Evolutionary conservation across 2,329 filamentous ascomycete genomes (phyloP).

Genomic region (Penicillium frequentans): DNA sequence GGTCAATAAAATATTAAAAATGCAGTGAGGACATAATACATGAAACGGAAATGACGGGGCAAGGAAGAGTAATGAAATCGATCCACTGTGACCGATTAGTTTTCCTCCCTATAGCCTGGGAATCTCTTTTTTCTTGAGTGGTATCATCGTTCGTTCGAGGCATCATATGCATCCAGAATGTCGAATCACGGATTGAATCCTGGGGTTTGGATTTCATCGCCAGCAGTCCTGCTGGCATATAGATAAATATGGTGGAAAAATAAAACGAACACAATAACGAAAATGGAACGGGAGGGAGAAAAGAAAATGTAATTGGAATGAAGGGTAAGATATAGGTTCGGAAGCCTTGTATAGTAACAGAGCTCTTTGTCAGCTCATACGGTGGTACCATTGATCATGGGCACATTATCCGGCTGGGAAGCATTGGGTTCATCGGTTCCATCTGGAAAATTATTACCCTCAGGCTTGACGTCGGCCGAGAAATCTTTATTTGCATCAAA

Average conservation of each 20-base stretch:
- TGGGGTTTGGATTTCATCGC: background rate
- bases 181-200: background rate
- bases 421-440: conserved; percentile 6
- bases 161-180: background rate
- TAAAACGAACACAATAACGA: background rate
- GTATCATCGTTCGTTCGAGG: background rate
- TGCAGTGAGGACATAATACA: conserved; percentile 10
- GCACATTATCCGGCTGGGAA: conserved; percentile 7
- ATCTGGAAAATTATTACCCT: conserved; percentile 7
- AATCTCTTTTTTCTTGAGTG: background rate
- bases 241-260: background rate
- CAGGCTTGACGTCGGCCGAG: conserved; percentile 5
- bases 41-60: background rate
- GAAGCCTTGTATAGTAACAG: background rate
- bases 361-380: conserved; percentile 2
- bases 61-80: background rate
- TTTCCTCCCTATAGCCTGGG: background rate
- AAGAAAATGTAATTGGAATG: background rate
- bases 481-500: conserved; percentile 11
- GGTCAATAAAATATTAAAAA: conserved; percentile 8
- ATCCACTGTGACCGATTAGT: background rate
- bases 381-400: conserved; percentile 18
- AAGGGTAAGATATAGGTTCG: background rate
- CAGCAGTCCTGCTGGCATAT: background rate
- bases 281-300: background rate